Conservation (phyloP, 768 basidiomycete species). For the Myochromella boudieri region DNA sequence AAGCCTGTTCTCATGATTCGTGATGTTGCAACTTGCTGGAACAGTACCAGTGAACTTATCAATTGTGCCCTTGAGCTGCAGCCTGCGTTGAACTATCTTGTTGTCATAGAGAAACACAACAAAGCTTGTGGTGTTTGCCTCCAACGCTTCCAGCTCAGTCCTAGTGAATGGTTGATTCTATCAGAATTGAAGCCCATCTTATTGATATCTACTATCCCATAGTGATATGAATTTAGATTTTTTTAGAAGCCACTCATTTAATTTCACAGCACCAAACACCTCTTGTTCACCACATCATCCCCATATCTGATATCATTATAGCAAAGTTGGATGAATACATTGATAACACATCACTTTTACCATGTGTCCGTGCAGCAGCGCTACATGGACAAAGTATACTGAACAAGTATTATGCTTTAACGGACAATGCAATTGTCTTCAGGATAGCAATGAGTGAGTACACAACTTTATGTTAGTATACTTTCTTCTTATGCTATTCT, state of each 20-base stretch:
- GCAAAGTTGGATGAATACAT: slow-evolving; percentile 9
- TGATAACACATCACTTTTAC: slow-evolving; percentile 4
- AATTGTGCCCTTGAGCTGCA: slow-evolving; percentile 14
- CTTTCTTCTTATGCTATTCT: neutral
- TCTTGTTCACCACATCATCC: slow-evolving; percentile 24
- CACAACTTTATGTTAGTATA: neutral
- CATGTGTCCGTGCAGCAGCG: neutral
- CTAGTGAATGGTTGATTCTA: slow-evolving; percentile 21
- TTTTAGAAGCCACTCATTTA: slow-evolving; percentile 12
- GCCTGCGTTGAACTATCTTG: slow-evolving; percentile 12
- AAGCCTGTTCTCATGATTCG: slow-evolving; percentile 10
- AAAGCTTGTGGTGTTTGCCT: slow-evolving; percentile 9
- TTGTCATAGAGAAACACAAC: slow-evolving; percentile 15
- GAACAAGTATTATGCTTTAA: slow-evolving; percentile 18
- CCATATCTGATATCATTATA: slow-evolving; percentile 19
- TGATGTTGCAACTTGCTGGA: slow-evolving; percentile 23
- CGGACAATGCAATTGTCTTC: slow-evolving; percentile 14
- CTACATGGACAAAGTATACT: neutral
- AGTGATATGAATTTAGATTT: slow-evolving; percentile 3
- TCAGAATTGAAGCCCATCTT: slow-evolving; percentile 12
- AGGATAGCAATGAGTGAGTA: slow-evolving; percentile 18
- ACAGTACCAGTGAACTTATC: slow-evolving; percentile 19
- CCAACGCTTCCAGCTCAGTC: slow-evolving; percentile 11
- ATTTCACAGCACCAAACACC: slow-evolving; percentile 11
- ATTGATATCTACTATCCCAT: slow-evolving; percentile 14